Evolutionary conservation across 2,329 filamentous ascomycete species (phyloP), one percentile per base, ranked within the genome.

Genomic region (Paracorniculantispora psalliotae): DNA sequence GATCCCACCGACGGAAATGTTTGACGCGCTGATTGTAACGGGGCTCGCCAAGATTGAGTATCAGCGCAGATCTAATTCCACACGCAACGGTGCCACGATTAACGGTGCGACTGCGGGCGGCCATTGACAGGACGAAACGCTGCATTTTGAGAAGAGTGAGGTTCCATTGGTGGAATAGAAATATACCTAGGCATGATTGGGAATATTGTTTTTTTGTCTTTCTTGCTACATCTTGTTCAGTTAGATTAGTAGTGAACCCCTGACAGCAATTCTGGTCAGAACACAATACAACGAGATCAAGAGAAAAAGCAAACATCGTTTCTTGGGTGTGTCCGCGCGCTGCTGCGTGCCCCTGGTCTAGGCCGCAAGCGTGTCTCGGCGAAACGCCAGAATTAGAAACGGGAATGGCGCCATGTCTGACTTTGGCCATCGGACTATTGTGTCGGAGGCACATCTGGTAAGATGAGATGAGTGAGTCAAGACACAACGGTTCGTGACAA

Each of bases 321-420:
- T 51, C 19, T 37, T 37, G 21, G 48, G 46, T 49, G 41, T 25
- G 41, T 44, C 41, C 41, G 41, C 26, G 26, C 26, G 26, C 26
- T 33, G 26, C 26, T 17, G 30, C 30, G n/a, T n/a, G n/a, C 21
- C 41, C 26, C 26, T 46, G 41, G 39, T 35, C 52, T 46, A 35
- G 52, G 43, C 53, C 44, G 23, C 41, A 48, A 26, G 33, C 26
- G 23, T 56, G 53, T 56, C 53, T 56, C 53, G 46, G 53, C 19
- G 41, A 19, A 26, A 33, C 17, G 53, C 53, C 53, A 26, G 33
- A 48, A 28, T 39, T 56, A 56, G 53, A 48, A 48, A 48, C 53
- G 44, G 10, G n/a, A 15, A 26, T 37, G 44, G 44, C 23, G 23
- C 23, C 44, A 28, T 48, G 52, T 56, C 52, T 56, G 30, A 56